Base-by-base conservation (phyloP, 331 rosid genomes). In the Telfairia occidentalis region DNA sequence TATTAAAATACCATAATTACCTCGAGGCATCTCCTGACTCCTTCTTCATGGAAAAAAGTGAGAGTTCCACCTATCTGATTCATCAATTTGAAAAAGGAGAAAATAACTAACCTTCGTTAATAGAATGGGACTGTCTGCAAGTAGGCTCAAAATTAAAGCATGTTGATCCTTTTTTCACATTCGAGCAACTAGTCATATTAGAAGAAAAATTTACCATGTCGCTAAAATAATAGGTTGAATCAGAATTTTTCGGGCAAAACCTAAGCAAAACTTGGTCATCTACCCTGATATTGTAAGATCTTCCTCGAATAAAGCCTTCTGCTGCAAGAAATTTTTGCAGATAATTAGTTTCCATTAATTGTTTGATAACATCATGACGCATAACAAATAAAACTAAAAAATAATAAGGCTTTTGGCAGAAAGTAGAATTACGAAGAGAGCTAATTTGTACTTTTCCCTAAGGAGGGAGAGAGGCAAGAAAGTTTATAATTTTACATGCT, bases 21-120 rank as follows among this genome's bases (percentile, higher is more conserved):
- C 97, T 95, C 99, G 57, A 95, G 99, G 88, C 99, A 95, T 81
- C 96, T 90, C 84, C 97, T 86, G 54, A 90, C 82, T 82, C 93
- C 96, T 83, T 81, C 90, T 83, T 84, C 93, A 67, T 87, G 97
- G 77, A 95, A 95, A 88, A 92, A 92, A 29, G 93, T 89, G 72
- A 92, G 96, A 77, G 97, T 95, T 46, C 99, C 99, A 63, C 99
- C 99, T 32, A 95, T 95, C 99, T 95, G 86, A 16, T 71, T 30
- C 38, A 30, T 71, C 21, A 24, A 43, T 71, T 48, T 32, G 18
- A 30, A 49, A n/a, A 71, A 49, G 2, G 49, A 71, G 24, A 46
- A 71, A 71, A 48, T 77, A 57, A 73, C 59, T 10, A 28, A 53
- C 53, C 37, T 50, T 60, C 13, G 26, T 9, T 38, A 18, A 57